These are phyloP conservation scores for Coprinopsis strossmayeri DNA, from an alignment of 768 basidiomycete species.

Conservation along the genomic window DNA sequence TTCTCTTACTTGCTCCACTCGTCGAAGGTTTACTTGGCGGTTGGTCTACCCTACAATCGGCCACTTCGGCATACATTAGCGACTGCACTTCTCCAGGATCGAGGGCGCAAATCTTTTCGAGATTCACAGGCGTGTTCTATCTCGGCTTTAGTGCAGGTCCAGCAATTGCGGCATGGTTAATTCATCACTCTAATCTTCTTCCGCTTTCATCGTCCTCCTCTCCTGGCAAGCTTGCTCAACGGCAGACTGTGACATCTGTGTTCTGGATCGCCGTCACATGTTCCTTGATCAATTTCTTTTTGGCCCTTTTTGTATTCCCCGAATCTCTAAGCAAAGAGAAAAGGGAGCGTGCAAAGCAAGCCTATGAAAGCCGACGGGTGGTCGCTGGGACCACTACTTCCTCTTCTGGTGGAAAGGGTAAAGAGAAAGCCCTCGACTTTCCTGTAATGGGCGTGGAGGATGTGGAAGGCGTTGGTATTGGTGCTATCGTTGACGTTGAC, in stretches of 20 bases:
- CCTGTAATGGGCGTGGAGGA: slow-evolving; percentile 13
- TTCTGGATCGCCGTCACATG: slow-evolving; percentile 41
- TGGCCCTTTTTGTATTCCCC: slow-evolving; percentile 66
- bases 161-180: slow-evolving; percentile 55
- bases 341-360: slow-evolving; percentile 25
- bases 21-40: slow-evolving; percentile 83
- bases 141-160: slow-evolving; percentile 77
- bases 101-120: slow-evolving; percentile 64
- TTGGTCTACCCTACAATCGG: slow-evolving; percentile 70
- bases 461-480: slow-evolving; percentile 14
- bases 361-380: slow-evolving; percentile 8
- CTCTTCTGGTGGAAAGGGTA: slow-evolving; percentile 16
- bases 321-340: slow-evolving; percentile 47
- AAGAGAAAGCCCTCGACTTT: slow-evolving; percentile 12
- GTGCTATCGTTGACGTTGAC: slow-evolving; percentile 7
- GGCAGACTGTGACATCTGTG: slow-evolving; percentile 34
- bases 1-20: slow-evolving; percentile 73
- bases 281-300: slow-evolving; percentile 47
- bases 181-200: slow-evolving; percentile 27
- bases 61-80: slow-evolving; percentile 75
- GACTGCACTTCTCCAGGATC: slow-evolving; percentile 85
- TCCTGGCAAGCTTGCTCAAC: slow-evolving; percentile 6
- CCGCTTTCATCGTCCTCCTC: slow-evolving; percentile 4
- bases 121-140: slow-evolving; percentile 72
- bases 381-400: not conserved